A percentile compares a stretch with the other conserved stretches of the same genome.
Conservation (phyloP, 345 rosid genomes). For the Citrus australasica region DNA sequence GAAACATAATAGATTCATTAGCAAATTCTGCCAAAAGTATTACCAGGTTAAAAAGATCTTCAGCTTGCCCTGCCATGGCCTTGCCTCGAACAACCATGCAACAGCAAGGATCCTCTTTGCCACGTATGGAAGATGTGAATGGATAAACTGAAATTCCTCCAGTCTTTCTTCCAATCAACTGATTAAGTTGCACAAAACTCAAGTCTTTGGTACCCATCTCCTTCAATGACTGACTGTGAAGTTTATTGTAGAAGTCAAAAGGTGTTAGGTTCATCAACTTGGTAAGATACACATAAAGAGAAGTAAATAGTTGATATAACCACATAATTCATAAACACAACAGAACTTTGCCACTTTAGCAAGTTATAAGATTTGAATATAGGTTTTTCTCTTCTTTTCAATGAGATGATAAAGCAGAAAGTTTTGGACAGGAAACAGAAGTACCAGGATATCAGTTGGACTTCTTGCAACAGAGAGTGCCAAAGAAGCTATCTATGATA, state of each 20-base stretch:
- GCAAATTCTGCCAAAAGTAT: background rate
- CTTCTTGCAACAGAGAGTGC: background rate
- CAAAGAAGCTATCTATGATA: background rate
- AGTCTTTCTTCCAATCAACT: slow-evolving; percentile 96
- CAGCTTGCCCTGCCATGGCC: slow-evolving; percentile 90
- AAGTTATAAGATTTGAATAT: background rate
- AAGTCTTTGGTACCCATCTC: slow-evolving; percentile 98
- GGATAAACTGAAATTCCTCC: slow-evolving; percentile 98
- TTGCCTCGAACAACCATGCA: slow-evolving; percentile 89
- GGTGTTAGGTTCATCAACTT: background rate
- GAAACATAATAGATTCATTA: background rate
- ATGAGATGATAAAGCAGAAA: background rate
- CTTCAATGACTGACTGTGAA: slow-evolving; percentile 81
- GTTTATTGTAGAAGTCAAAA: background rate
- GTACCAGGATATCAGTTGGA: background rate
- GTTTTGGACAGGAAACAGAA: background rate
- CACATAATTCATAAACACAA: background rate
- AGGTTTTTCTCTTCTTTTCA: background rate
- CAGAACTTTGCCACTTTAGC: background rate
- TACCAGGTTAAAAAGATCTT: slow-evolving; percentile 92
- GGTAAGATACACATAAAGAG: background rate
- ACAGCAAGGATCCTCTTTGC: slow-evolving; percentile 73
- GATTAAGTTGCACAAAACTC: slow-evolving; percentile 93
- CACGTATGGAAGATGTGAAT: slow-evolving; percentile 78
- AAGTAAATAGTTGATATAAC: background rate